These are phyloP conservation scores for Tephrocybe sp. DNA, from an alignment of 768 basidiomycete species.

Conservation along the genomic window DNA sequence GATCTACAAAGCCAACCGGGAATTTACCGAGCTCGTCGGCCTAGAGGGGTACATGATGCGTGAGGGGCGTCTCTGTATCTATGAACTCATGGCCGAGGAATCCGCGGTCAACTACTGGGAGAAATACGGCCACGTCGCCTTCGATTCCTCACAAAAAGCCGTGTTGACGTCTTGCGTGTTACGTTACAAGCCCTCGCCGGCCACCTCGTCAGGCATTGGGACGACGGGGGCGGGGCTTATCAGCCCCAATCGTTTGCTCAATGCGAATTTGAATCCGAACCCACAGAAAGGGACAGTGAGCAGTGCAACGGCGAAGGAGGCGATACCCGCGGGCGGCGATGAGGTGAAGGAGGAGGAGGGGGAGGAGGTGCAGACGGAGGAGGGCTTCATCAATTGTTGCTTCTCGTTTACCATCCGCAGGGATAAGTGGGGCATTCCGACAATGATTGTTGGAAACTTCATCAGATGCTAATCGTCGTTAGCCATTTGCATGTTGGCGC, in stretches of 20 bases:
- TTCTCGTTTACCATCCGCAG: constrained; percentile 89
- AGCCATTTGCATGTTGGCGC: neutral
- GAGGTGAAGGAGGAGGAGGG: constrained; percentile 27
- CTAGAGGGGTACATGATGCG: constrained; percentile 86
- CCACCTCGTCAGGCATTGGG: constrained; percentile 24
- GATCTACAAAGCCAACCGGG: constrained; percentile 97
- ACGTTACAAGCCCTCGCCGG: constrained; percentile 64
- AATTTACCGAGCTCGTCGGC: constrained; percentile 90
- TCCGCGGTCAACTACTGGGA: constrained; percentile 98
- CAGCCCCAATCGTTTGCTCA: constrained; percentile 5
- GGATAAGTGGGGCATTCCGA: constrained; percentile 85
- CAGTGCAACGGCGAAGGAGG: neutral
- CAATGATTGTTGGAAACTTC: constrained; percentile 90
- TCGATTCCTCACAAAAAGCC: constrained; percentile 89
- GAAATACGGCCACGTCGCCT: constrained; percentile 95
- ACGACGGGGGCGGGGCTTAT: neutral
- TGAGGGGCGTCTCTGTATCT: constrained; percentile 95
- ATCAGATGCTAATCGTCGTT: constrained; percentile 56
- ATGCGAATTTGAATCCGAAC: constrained; percentile 6
- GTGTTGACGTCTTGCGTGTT: constrained; percentile 91
- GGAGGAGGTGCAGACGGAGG: constrained; percentile 45
- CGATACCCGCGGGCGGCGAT: constrained; percentile 11
- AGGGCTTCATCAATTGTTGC: constrained; percentile 82
- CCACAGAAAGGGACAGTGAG: constrained; percentile 7
- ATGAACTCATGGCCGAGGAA: constrained; percentile 98